Evolutionary conservation across 1,139 yeast genomes (phyloP).

Genomic region (Yamadazyma songkhlaensis): DNA sequence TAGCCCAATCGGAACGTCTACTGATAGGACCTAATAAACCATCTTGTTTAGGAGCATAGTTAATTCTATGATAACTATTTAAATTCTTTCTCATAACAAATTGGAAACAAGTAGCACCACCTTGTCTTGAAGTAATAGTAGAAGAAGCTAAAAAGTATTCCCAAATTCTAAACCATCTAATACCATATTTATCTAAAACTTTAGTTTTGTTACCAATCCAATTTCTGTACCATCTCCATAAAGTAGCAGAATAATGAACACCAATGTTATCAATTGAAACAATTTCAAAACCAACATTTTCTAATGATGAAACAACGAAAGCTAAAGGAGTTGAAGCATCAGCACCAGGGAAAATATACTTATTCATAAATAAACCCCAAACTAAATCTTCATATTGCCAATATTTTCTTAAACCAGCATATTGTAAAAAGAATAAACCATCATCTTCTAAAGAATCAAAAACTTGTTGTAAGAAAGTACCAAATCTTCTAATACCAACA

Average conservation of each 20-base stretch:
- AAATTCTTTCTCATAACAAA: slow-evolving; percentile 87
- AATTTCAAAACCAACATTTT: slow-evolving; percentile 83
- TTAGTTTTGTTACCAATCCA: slow-evolving; percentile 84
- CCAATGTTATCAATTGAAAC: slow-evolving; percentile 86
- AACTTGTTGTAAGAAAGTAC: slow-evolving; percentile 73
- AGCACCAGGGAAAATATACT: slow-evolving; percentile 96
- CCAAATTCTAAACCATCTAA: slow-evolving; percentile 93
- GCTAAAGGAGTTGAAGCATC: slow-evolving; percentile 94
- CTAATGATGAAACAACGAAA: slow-evolving; percentile 74
- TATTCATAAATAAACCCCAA: slow-evolving; percentile 97
- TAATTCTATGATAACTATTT: slow-evolving; percentile 80
- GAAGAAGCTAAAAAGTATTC: slow-evolving; percentile 84
- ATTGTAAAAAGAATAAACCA: slow-evolving; percentile 83
- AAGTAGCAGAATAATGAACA: slow-evolving; percentile 87
- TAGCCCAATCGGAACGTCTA: slow-evolving; percentile 47
- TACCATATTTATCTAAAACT: slow-evolving; percentile 78
- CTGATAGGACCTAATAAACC: slow-evolving; percentile 68
- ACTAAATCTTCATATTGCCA: slow-evolving; percentile 95
- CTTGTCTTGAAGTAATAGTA: slow-evolving; percentile 85
- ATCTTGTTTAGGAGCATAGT: slow-evolving; percentile 74
- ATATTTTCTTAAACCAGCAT: slow-evolving; percentile 85
- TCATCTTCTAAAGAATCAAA: slow-evolving; percentile 88
- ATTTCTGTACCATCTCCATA: slow-evolving; percentile 95
- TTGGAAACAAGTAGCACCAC: slow-evolving; percentile 91
- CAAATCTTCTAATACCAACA: slow-evolving; percentile 86